Base-by-base conservation (phyloP, 306 rosid genomes). In the Trifolium dubium region DNA sequence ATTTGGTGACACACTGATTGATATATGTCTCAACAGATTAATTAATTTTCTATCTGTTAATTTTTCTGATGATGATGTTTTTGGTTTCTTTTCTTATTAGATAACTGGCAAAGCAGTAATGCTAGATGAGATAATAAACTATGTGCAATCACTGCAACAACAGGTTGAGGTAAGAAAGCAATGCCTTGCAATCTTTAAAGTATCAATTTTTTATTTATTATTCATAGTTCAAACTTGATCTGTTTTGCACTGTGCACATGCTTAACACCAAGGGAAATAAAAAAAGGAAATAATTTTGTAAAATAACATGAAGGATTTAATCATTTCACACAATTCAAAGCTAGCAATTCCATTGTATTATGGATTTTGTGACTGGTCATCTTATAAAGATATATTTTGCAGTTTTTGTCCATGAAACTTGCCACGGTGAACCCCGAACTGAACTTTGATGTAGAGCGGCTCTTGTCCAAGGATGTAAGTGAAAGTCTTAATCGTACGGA, bases 111-210 rank as follows among this genome's bases (percentile, higher is more conserved):
- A 95, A 77, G 98, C 98, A 9, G 99, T 95, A 30, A 95, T 95
- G 99, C 98, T 95, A 56, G 99, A 95, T 83, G 99, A 95, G 82
- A 95, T 95, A 73, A 95, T 95, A 72, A 95, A 95, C 83, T 95
- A 95, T 41, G 99, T 95, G 71, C 99, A 92, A 72, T 95, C 99
- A 15, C 88, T 95, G 82, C 99, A 95, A 74, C 98, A 95, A 74
- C 99, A 95, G 79, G 99, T 95, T 84, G 99, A 95, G 99, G 99
- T 95, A 88, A 40, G 87, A 79, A 78, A 72, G 23, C 28, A 59
- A 31, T 47, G 37, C 10, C 14, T 60, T 69, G 70, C 8, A 40
- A 73, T 72, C 54, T 68, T 43, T 70, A 18, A 63, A 76, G 56
- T 15, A 12, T 65, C 61, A 60, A 28, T 69, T 77, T 41, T 58